Evolutionary conservation across 305 asterid species (phyloP).

Genomic region (Solanum hybrid): DNA sequence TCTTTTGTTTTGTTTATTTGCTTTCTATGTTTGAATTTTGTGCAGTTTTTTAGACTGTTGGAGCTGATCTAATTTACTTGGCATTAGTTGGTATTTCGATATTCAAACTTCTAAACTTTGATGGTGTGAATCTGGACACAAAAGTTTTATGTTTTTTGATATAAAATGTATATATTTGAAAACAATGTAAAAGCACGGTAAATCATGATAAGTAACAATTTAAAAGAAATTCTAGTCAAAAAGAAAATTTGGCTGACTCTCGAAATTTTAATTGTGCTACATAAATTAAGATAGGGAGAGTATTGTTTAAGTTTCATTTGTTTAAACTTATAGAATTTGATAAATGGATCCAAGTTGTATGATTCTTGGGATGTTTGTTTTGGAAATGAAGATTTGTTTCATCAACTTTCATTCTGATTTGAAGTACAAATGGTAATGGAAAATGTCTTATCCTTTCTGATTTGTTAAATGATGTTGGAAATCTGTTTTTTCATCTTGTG

Average conservation of each 20-base stretch:
- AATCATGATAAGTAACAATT: background rate
- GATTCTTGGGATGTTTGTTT: background rate
- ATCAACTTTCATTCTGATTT: background rate
- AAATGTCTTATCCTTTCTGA: background rate
- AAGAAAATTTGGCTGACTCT: background rate
- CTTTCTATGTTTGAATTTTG: background rate
- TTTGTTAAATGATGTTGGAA: background rate
- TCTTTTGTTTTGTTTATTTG: background rate
- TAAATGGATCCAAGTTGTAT: background rate
- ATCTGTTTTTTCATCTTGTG: background rate
- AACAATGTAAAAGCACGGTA: background rate
- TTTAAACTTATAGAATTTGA: background rate
- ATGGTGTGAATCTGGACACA: background rate
- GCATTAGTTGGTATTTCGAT: background rate
- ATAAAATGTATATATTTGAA: background rate
- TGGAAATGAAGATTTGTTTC: background rate
- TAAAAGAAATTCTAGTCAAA: background rate
- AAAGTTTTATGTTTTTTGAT: background rate
- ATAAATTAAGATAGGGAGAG: background rate
- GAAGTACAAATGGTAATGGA: background rate
- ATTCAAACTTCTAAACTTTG: background rate
- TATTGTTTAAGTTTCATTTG: background rate
- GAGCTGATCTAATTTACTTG: background rate
- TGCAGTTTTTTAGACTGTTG: background rate
- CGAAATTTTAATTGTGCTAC: background rate